Evolutionary conservation across 176 grass and related monocot genomes (phyloP).

Genomic region (Zea luxurians): DNA sequence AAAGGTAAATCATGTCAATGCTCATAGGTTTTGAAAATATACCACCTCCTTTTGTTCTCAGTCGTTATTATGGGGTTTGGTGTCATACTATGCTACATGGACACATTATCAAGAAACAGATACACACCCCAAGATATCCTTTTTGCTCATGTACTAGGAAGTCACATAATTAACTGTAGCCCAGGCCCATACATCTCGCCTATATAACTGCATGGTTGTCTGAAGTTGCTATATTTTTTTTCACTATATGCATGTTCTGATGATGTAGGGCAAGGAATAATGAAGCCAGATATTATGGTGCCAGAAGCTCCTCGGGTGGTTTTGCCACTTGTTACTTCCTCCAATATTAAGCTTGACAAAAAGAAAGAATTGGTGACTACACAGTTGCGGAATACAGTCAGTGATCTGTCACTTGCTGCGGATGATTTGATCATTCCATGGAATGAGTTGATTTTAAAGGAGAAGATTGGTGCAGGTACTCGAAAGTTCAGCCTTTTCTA

Average conservation of each 20-base stretch:
- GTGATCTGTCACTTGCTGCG: conserved; percentile 61
- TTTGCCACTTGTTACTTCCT: conserved; percentile 57
- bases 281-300: conserved; percentile 30
- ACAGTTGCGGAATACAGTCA: conserved; percentile 43
- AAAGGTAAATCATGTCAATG: conserved; percentile 33
- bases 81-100: not conserved
- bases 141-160: conserved; percentile 22
- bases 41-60: conserved; percentile 3
- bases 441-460: conserved; percentile 83
- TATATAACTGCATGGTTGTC: conserved; percentile 12
- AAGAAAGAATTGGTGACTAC: conserved; percentile 61
- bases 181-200: not conserved
- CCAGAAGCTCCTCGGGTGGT: conserved; percentile 45
- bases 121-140: conserved; percentile 14
- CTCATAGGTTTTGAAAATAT: not conserved
- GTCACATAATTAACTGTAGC: not conserved
- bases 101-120: conserved; percentile 1
- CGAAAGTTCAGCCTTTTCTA: conserved; percentile 10
- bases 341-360: conserved; percentile 62
- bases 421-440: conserved; percentile 88
- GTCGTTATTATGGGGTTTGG: not conserved
- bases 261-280: conserved; percentile 40
- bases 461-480: conserved; percentile 95
- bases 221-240: conserved; percentile 13
- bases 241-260: conserved; percentile 29